These are phyloP conservation scores for Colletotrichum endophyticum DNA, from an alignment of 2,329 filamentous ascomycete species.

Conservation along the genomic window DNA sequence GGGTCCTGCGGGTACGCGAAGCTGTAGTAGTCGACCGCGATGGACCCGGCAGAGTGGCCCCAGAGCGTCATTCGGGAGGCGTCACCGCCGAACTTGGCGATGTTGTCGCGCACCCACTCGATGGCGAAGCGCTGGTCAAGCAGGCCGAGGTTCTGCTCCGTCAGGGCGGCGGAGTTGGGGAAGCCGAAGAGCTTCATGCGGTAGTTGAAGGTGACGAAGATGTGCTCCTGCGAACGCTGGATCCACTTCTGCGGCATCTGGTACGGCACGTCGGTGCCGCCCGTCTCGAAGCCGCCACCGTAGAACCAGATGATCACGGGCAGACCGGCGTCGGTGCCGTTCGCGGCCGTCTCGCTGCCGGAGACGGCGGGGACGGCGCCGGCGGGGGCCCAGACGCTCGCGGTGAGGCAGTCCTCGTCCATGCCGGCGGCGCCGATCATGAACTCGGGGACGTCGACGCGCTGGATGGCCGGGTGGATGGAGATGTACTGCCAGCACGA, in stretches of 20 bases:
- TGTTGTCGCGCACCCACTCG: conserved; percentile 57
- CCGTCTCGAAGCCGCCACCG: conserved; percentile 30
- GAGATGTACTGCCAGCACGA: conserved; percentile 20
- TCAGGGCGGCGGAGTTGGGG: conserved; percentile 30
- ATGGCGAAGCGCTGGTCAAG: conserved; percentile 58
- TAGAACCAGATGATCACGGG: conserved; percentile 26
- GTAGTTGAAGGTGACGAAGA: conserved; percentile 35
- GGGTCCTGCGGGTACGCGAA: conserved; percentile 47
- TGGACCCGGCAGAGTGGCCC: conserved; percentile 52
- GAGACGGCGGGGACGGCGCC: background rate
- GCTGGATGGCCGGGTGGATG: conserved; percentile 13
- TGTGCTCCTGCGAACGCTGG: conserved; percentile 29
- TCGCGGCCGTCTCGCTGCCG: background rate
- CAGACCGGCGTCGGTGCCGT: background rate
- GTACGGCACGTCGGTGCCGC: conserved; percentile 30
- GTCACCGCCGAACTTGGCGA: conserved; percentile 56
- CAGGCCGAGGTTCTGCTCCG: conserved; percentile 51
- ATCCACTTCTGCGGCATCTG: conserved; percentile 32
- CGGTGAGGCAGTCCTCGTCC: conserved; percentile 66
- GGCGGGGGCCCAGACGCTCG: conserved; percentile 48
- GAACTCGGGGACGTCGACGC: conserved; percentile 17
- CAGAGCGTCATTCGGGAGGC: conserved; percentile 47
- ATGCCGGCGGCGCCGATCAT: conserved; percentile 17
- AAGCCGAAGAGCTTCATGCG: conserved; percentile 34
- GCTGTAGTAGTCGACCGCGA: conserved; percentile 41